A percentile compares a stretch with the other conserved stretches of the same genome.
Conservation (phyloP, 1,284 basidiomycete species). For the Melampsora occidentalis region DNA sequence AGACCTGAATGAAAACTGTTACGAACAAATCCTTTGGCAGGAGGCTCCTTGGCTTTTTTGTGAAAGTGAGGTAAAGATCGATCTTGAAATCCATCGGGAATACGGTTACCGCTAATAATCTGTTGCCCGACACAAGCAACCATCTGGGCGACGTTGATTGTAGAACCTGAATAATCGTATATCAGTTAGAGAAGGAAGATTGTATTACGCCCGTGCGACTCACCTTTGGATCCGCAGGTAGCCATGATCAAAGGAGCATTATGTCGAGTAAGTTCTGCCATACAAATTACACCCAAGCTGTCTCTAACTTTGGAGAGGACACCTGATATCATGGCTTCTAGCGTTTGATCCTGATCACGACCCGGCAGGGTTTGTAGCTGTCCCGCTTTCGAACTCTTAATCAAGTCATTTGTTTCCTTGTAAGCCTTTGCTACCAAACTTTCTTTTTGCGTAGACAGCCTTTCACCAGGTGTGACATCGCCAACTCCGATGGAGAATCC, state of each 20-base stretch:
- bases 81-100: slow-evolving; percentile 98
- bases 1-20: slow-evolving; percentile 94
- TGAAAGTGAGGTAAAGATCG: slow-evolving; percentile 96
- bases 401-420: slow-evolving; percentile 78
- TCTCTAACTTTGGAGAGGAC: slow-evolving; percentile 92
- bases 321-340: slow-evolving; percentile 91
- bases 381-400: slow-evolving; percentile 84
- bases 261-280: slow-evolving; percentile 91
- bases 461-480: slow-evolving; percentile 93
- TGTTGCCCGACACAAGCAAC: slow-evolving; percentile 99
- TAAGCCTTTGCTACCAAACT: slow-evolving; percentile 84
- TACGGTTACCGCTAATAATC: slow-evolving; percentile 96
- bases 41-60: slow-evolving; percentile 95
- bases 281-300: slow-evolving; percentile 94
- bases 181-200: not conserved
- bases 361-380: slow-evolving; percentile 93
- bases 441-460: slow-evolving; percentile 77
- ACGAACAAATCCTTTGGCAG: slow-evolving; percentile 95
- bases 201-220: not conserved
- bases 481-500: slow-evolving; percentile 98
- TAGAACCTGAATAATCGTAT: slow-evolving; percentile 62
- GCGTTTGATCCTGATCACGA: slow-evolving; percentile 92
- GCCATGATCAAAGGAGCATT: slow-evolving; percentile 99
- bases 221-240: slow-evolving; percentile 91
- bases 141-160: slow-evolving; percentile 99